These are phyloP conservation scores for Psophocarpus tetragonolobus DNA, from an alignment of 306 rosid genomes.

Conservation along the genomic window DNA sequence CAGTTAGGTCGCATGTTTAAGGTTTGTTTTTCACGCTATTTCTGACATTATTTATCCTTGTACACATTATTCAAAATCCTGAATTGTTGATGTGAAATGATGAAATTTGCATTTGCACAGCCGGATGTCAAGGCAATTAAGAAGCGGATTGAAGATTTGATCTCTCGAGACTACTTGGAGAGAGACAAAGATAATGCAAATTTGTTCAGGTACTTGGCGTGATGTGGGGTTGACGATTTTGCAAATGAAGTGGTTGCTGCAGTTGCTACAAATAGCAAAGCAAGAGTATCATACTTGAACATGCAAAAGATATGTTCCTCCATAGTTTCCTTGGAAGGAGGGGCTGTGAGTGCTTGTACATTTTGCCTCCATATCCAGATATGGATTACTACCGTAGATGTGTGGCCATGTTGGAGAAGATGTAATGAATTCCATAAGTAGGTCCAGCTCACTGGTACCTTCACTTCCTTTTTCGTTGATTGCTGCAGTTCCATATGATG, in stretches of 20 bases:
- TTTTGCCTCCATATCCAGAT: constrained; percentile 56
- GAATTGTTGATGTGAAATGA: constrained; percentile 7
- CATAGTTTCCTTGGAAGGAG: constrained; percentile 36
- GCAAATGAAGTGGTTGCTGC: constrained; percentile 29
- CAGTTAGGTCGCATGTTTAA: constrained; percentile 93
- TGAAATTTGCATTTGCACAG: constrained; percentile 44
- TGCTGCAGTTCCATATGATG: constrained; percentile 40
- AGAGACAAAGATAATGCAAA: constrained; percentile 91
- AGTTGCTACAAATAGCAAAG: constrained; percentile 36
- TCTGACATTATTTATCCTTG: background rate
- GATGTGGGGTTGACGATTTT: constrained; percentile 41
- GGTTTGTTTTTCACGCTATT: constrained; percentile 43
- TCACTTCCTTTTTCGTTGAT: constrained; percentile 10
- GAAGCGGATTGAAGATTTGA: constrained; percentile 91
- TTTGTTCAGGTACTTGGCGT: constrained; percentile 84
- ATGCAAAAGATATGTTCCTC: constrained; percentile 34
- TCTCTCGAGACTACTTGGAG: constrained; percentile 93
- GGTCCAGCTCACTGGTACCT: constrained; percentile 41
- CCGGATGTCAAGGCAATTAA: constrained; percentile 92
- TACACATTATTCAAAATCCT: background rate
- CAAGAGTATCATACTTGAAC: constrained; percentile 35
- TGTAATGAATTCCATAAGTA: constrained; percentile 49
- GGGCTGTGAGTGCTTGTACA: constrained; percentile 54
- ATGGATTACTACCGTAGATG: constrained; percentile 50
- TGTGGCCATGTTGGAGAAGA: constrained; percentile 44